Evolutionary conservation across 257 asterid genomes (phyloP), one percentile per base, ranked within the genome.

Genomic region (Capsicum pubescens): DNA sequence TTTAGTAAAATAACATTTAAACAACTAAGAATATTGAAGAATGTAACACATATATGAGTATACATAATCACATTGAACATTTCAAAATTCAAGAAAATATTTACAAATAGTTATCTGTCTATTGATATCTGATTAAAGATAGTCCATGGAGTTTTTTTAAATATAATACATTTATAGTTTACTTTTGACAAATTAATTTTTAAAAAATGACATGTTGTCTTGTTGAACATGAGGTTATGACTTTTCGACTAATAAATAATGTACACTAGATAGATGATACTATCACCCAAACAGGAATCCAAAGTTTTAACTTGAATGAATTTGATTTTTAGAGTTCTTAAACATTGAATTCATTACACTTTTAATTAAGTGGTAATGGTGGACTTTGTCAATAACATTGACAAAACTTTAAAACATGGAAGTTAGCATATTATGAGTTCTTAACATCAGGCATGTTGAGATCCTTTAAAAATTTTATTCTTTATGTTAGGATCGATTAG

Each of bases 401-500:
- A 70, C 36, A 70, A 2, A 70, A 13, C 57, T 42, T 16, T 1
- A 36, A 6, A 69, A 39, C 55, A 9, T 44, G 3, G 14, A 44
- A n/a, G 80, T 72, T 72, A 19, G 42, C 59, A 48, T 72, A 72
- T 48, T 5, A 72, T 46, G 46, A 39, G 55, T 9, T 17, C 44
- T 17, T 48, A 17, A 70, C 79, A 70, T 0, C 13, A 69, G 11
- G 67, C 67, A 3, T 69, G 42, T 69, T 16, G 8, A 54, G 77
- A 36, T 84, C 89, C 36, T 90, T 85, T 67, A 26, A 26, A 90
- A 61, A 19, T 1, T 61, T 61, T 1, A 9, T 61, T 35, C 9
- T 19, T n/a, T n/a, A n/a, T n/a, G n/a, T n/a, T n/a, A n/a, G n/a
- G n/a, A n/a, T n/a, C n/a, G n/a, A n/a, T n/a, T n/a, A n/a, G n/a